phyloP scores from a whole-genome alignment of 2,329 filamentous ascomycete genomes.

The Epichloe glyceriae region DNA sequence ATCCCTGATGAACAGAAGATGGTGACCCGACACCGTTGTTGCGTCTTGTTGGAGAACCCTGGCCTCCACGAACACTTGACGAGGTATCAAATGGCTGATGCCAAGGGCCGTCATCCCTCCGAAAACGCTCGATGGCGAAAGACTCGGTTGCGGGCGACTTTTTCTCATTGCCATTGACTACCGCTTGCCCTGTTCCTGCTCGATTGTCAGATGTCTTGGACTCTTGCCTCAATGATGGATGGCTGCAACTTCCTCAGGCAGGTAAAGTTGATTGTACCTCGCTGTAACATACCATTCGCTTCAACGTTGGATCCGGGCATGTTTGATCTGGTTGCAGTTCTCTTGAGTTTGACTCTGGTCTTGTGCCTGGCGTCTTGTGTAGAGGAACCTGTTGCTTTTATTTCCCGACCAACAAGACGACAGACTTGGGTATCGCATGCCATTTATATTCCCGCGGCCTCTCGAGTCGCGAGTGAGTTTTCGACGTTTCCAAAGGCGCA shows the following conservation, averaged over 20 bases:
- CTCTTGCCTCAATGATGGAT: not conserved
- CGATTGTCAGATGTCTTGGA: not conserved
- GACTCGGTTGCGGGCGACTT: not conserved
- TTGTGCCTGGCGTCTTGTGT: not conserved
- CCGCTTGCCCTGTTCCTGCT: not conserved
- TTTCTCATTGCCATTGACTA: not conserved
- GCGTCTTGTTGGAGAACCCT: not conserved
- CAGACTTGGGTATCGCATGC: not conserved
- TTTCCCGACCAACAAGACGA: not conserved
- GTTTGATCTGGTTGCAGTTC: not conserved
- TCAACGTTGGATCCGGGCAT: not conserved
- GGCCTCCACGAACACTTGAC: not conserved
- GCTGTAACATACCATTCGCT: not conserved
- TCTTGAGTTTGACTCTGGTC: not conserved
- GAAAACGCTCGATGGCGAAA: slow-evolving; percentile 3
- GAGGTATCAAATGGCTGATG: not conserved
- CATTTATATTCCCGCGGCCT: not conserved
- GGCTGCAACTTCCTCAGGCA: not conserved
- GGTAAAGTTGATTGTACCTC: not conserved
- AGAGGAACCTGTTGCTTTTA: not conserved
- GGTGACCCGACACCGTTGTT: not conserved
- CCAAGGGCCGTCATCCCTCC: slow-evolving; percentile 3
- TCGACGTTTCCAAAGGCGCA: not conserved
- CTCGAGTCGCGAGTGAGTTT: not conserved
- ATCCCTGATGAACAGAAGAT: not conserved